These are phyloP conservation scores for Hypholoma sublateritium DNA, from an alignment of 768 basidiomycete genomes.

Conservation along the genomic window DNA sequence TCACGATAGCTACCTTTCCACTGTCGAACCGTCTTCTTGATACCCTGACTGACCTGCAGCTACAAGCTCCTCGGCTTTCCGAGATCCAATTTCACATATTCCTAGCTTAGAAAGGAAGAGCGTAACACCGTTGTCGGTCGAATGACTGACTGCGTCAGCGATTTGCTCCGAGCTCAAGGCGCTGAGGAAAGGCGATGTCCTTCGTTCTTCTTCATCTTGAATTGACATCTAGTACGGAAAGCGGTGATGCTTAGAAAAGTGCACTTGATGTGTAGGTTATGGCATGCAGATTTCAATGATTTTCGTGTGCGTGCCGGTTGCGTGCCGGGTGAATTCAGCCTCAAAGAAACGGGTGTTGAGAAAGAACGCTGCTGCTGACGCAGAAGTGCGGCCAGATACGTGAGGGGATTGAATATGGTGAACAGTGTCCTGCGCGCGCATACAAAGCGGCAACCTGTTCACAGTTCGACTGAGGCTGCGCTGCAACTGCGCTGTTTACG, in stretches of 20 bases:
- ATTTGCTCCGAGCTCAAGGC: constrained; percentile 60
- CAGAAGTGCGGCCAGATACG: no score
- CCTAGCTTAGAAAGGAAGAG: constrained; percentile 81
- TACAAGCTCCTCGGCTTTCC: constrained; percentile 77
- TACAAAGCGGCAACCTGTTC: background rate
- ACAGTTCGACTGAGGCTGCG: background rate
- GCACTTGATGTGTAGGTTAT: constrained; percentile 3
- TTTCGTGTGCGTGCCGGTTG: background rate
- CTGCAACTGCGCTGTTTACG: no score
- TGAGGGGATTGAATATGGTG: no score
- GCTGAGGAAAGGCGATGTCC: constrained; percentile 19
- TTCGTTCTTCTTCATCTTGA: constrained; percentile 25
- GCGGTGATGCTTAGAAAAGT: constrained; percentile 1
- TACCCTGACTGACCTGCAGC: constrained; percentile 48
- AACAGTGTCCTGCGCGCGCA: no score
- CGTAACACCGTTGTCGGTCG: constrained; percentile 78
- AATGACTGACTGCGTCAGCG: constrained; percentile 60
- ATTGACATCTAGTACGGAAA: constrained; percentile 22
- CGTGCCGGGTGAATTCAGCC: no score
- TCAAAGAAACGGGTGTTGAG: no score
- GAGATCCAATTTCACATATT: constrained; percentile 72
- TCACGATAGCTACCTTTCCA: constrained; percentile 51
- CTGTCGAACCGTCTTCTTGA: constrained; percentile 46
- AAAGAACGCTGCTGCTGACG: no score
- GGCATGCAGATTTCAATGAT: constrained; percentile 5